Evolutionary conservation across 2,329 filamentous ascomycete species (phyloP), one percentile per base, ranked within the genome.

Genomic region (Xylariaceae sp.): DNA sequence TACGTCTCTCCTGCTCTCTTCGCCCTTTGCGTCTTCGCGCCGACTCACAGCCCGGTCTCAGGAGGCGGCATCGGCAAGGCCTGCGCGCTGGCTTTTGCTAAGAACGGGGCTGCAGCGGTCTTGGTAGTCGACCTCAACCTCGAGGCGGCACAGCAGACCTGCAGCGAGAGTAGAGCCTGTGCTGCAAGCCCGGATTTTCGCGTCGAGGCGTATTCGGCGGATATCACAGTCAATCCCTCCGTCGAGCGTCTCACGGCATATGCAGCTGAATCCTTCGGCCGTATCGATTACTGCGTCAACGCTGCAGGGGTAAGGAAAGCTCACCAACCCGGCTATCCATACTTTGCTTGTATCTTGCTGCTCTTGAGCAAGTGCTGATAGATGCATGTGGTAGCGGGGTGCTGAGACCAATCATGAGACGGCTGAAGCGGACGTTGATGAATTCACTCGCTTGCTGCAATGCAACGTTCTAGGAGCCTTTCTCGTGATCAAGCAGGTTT

Each of bases 251-350:
- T 44, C 9, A 41, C 45, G 2, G 28, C 34, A 9, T 13, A 35
- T 4, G 46, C 34, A 38, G 29, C 42, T 2, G n/a, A 22, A 2
- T 8, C 29, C 1, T 55, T 52, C 16, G 48, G 47, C 3, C 48
- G 54, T 3, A 44, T 56, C 2, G 52, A 56, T 24, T 53, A 56
- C 28, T 50, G 44, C 19, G 37, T 56, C 0, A 43, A 44, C 12
- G 26, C 37, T 19, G 49, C 48, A 13, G 54, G 44, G 2, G 51
- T 55, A 39, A 45, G 50, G 9, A n/a, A n/a, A n/a, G n/a, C n/a
- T n/a, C n/a, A 9, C 9, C 31, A 13, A 16, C 17, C 31, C 17
- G 31, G 15, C 31, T 16, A 11, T 38, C 15, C n/a, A n/a, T n/a
- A n/a, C n/a, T n/a, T n/a, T n/a, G n/a, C n/a, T n/a, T n/a, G n/a